Base-by-base conservation (phyloP, 306 rosid species). In the Gleditsia sinensis region DNA sequence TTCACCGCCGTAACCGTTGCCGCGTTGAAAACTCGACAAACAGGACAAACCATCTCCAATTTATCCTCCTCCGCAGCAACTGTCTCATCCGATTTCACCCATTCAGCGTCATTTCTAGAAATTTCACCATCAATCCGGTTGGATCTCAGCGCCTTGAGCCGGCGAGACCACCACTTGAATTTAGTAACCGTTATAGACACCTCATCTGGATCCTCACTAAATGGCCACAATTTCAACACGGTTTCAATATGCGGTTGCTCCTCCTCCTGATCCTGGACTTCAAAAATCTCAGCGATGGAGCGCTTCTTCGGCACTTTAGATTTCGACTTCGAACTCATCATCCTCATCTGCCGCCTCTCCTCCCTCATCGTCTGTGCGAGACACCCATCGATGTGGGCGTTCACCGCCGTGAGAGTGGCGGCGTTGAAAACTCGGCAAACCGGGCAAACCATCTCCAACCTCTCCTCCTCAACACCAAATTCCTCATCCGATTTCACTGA, bases 201-300 rank as follows among this genome's bases (percentile, higher is more conserved):
- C 43, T 59, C 66, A 60, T 60, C 67, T 2, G 65, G 42, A 58
- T 58, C 16, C 9, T 40, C 24, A 30, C 24, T 5, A 32, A 60
- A 60, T 1, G 67, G 67, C 67, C 67, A 60, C 8, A 60, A 60
- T 33, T 60, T 60, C 67, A 60, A 34, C 19, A 60, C 27, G 16
- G 66, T 33, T 60, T 60, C 67, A 60, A 60, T 60, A 27, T 60
- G 33, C 4, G 25, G 43, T 23, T 34, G 45, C n/a, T 50, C 42
- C 42, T 50, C 42, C 42, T 54, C 45, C 20, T 58, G 51, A 27
- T 79, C 50, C 1, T 59, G 39, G 3, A 64, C 79, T 64, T 75
- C 92, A 61, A 91, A 94, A 69, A 94, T 94, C 83, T 94, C 98
- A 0, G 95, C 88, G 3, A 94, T 91, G 0, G 98, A 94, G 48